Evolutionary conservation across 768 basidiomycete genomes (phyloP), one percentile per base, ranked within the genome.

Genomic region (Mycena metata): DNA sequence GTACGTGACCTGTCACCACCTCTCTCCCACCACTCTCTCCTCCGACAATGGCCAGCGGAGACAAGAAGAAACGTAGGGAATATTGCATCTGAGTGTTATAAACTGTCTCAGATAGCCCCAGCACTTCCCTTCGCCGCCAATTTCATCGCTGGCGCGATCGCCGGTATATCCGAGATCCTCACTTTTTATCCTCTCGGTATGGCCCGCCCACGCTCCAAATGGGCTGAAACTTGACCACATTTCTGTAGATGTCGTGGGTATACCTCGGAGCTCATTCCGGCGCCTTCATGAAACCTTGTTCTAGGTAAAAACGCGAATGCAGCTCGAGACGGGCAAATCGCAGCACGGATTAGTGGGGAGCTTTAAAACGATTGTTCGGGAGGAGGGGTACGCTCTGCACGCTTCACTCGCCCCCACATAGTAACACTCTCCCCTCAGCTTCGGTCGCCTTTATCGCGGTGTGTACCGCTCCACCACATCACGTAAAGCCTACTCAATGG

Each of bases 291-390:
- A 51, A n/a, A 23, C n/a, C 51, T 41, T 67, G 54, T 33, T 42
- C 47, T 76, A 96, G 94, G 96, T 98, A 77, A 98, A 99, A 83
- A 99, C 98, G 23, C 94, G 98, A 30, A 96, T 98, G 90, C 98
- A 99, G 78, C 85, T 99, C n/a, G 92, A 94, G 77, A 93, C 91
- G 6, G 95, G 95, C 4, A 94, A 93, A 80, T 81, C 85, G 41
- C 79, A 87, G 50, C 84, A 88, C 64, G 94, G 96, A 8, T 87
- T 99, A 74, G 84, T 98, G 24, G 92, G 94, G 49, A 94, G 89
- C 35, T 91, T 99, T 80, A 83, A 83, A 66, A 85, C 90, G 16
- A 99, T 99, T 76, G 82, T 99, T 26, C 90, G 86, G 60, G 85
- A 94, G 76, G 97, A 99, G 86, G 98, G 97, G 96, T 98, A 73